These are phyloP conservation scores for Pythium dissotocum DNA, from an alignment of 352 stramenopile species.

Conservation along the genomic window DNA sequence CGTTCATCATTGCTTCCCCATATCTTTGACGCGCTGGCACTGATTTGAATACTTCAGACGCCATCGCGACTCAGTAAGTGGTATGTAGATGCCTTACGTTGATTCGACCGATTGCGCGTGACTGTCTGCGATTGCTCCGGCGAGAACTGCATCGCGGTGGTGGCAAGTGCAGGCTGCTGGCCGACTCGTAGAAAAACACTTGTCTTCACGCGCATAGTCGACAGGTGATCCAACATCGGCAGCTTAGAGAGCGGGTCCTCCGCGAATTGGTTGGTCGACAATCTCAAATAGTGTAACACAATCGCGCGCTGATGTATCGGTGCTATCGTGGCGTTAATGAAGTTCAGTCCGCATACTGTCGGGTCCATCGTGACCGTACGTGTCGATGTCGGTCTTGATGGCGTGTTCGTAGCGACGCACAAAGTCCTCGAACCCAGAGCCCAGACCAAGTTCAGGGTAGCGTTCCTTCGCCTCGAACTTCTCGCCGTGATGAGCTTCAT, in stretches of 20 bases:
- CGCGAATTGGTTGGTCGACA: slow-evolving; percentile 27
- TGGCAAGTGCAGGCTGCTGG: slow-evolving; percentile 19
- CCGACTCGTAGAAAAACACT: slow-evolving; percentile 27
- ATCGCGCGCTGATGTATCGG: slow-evolving; percentile 27
- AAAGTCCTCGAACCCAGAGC: slow-evolving; percentile 4
- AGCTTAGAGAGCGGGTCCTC: slow-evolving; percentile 31
- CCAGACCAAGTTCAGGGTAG: not conserved
- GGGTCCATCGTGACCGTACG: too few species aligned
- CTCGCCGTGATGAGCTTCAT: not conserved
- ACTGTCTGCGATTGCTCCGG: slow-evolving; percentile 12
- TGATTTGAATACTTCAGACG: slow-evolving; percentile 3
- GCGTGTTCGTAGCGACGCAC: slow-evolving; percentile 2
- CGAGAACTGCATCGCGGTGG: slow-evolving; percentile 9
- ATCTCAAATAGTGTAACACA: slow-evolving; percentile 31
- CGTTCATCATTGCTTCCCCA: slow-evolving; percentile 33
- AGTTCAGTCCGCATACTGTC: too few species aligned
- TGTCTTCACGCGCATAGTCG: slow-evolving; percentile 19
- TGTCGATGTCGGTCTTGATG: slow-evolving; percentile 3
- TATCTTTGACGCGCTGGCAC: slow-evolving; percentile 28
- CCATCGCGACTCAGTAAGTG: not conserved
- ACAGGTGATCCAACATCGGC: slow-evolving; percentile 31
- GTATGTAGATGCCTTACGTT: slow-evolving; percentile 10
- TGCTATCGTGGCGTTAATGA: slow-evolving; percentile 1
- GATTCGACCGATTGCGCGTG: slow-evolving; percentile 11
- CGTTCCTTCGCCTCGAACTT: not conserved